phyloP scores from a whole-genome alignment of 805 yeast genomes.

The Saccharomycopsis capsularis region DNA sequence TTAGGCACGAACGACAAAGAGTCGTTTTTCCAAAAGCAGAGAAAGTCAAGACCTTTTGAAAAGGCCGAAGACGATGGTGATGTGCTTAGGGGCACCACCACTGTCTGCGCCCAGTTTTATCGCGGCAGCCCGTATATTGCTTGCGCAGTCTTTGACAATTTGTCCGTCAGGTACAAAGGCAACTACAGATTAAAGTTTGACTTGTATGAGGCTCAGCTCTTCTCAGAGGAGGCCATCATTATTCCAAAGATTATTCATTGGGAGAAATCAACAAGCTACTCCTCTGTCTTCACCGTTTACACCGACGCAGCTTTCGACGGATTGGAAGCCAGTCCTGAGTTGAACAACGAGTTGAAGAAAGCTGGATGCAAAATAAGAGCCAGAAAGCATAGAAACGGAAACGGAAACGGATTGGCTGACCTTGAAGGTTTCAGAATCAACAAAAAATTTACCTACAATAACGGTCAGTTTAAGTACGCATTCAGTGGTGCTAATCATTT shows the following conservation, averaged over 20 bases:
- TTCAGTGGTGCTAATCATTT: slow-evolving; percentile 17
- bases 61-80: slow-evolving; percentile 15
- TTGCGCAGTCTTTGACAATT: slow-evolving; percentile 20
- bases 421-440: slow-evolving; percentile 11
- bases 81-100: slow-evolving; percentile 21
- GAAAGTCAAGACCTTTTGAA: slow-evolving; percentile 14
- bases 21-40: slow-evolving; percentile 17
- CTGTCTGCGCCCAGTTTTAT: slow-evolving; percentile 19
- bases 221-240: background rate
- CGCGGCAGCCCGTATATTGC: slow-evolving; percentile 20
- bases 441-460: slow-evolving; percentile 14
- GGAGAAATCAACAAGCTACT: slow-evolving; percentile 16
- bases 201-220: slow-evolving; percentile 17
- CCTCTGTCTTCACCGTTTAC: slow-evolving; percentile 19
- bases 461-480: slow-evolving; percentile 10
- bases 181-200: slow-evolving; percentile 20
- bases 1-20: slow-evolving; percentile 15
- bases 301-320: slow-evolving; percentile 22
- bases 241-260: slow-evolving; percentile 18
- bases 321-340: slow-evolving; percentile 20
- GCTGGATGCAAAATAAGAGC: slow-evolving; percentile 22
- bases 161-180: slow-evolving; percentile 21
- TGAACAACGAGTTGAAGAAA: slow-evolving; percentile 21
- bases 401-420: background rate
- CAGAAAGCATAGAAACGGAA: slow-evolving; percentile 18